Base-by-base conservation (phyloP, 257 asterid genomes). In the Solanum piurae region DNA sequence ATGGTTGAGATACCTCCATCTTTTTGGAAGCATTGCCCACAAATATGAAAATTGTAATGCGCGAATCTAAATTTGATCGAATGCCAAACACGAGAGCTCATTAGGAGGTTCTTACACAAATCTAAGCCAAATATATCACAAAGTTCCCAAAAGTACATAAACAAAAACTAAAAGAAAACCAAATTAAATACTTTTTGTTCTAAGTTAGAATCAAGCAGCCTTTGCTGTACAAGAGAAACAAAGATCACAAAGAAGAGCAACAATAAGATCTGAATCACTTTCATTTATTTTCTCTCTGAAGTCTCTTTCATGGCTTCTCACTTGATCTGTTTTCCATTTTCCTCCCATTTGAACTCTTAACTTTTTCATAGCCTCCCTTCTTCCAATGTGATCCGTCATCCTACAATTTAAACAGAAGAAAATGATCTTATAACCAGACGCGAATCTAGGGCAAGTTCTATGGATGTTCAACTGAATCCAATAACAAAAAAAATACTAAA, bases 371-470 rank as follows among this genome's bases (percentile, higher is more conserved):
- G 75, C 89, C 88, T 90, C 83, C 76, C 93, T 92, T 91, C 93
- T 92, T 38, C 89, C 83, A 9, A 83, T 91, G 76, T 91, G 94
- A 87, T 92, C 94, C 34, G 88, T 87, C 88, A 91, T 89, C 91
- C 92, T 92, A 82, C 85, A 25, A 12, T 13, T 46, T 44, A 6
- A 80, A 80, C 1, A 27, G 27, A 79, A 83, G 18, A 68, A 73
- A 40, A 64, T 34, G 20, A 62, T 27, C 2, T 66, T 9, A 37
- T 58, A 55, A 46, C 6, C 7, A 46, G 3, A 52, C n/a, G n/a
- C 10, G 62, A 52, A 52, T 52, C 18, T 46, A 12, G 55, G 55
- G 1, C 1, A 46, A 12, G 55, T 46, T 46, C 55, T 46, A 46
- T 46, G 55, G 18, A 46, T 46, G 55, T 46, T 46, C 55, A 46